These are phyloP conservation scores for Populus davidiana DNA, from an alignment of 345 rosid genomes.

Conservation along the genomic window DNA sequence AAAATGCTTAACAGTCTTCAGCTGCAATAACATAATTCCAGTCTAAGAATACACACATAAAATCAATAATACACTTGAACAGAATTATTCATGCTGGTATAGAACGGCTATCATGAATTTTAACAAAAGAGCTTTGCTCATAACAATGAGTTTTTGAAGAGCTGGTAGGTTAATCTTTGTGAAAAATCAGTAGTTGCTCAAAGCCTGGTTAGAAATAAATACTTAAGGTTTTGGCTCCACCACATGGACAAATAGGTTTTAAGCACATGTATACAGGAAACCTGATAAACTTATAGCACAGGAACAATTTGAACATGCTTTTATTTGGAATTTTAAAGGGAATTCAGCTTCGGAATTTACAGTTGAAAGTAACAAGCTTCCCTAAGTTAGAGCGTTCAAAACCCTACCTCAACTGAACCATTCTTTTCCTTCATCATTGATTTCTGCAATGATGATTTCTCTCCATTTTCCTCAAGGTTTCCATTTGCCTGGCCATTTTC, in stretches of 20 bases:
- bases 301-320: neutral
- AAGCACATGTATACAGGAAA: neutral
- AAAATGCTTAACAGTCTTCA: slow-evolving; percentile 57
- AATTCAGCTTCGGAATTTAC: neutral
- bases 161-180: neutral
- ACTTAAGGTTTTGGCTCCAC: neutral
- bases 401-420: slow-evolving; percentile 61
- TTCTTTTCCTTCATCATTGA: slow-evolving; percentile 37
- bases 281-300: neutral
- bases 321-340: neutral
- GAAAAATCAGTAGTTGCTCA: neutral
- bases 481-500: slow-evolving; percentile 28
- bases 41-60: neutral
- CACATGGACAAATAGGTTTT: neutral
- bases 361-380: neutral
- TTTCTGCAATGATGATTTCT: slow-evolving; percentile 38
- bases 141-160: neutral
- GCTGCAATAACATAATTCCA: slow-evolving; percentile 40
- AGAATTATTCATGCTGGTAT: neutral
- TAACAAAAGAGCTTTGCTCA: neutral
- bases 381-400: neutral
- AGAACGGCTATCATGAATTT: neutral
- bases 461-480: slow-evolving; percentile 31
- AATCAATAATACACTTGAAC: neutral
- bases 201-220: neutral